phyloP scores from a whole-genome alignment of 768 basidiomycete species.

The Albatrellus ellisii region DNA sequence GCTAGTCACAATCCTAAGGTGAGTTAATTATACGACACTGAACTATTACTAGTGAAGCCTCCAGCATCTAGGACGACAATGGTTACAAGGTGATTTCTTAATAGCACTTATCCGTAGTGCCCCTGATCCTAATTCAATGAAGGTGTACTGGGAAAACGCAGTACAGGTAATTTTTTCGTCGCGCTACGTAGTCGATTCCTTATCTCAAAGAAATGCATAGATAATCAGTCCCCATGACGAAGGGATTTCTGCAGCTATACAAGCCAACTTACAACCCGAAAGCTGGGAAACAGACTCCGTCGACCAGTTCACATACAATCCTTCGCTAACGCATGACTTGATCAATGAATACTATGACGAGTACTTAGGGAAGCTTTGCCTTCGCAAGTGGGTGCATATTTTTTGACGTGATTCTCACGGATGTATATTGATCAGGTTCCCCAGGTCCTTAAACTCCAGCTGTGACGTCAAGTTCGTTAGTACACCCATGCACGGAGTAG shows the following conservation, averaged over 20 bases:
- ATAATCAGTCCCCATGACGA: conserved; percentile 78
- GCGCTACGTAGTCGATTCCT: background rate
- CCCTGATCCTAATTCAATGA: conserved; percentile 1
- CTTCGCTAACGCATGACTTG: conserved; percentile 49
- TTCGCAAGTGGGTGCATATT: conserved; percentile 7
- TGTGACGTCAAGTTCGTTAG: conserved; percentile 54
- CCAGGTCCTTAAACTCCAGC: conserved; percentile 25
- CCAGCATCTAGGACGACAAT: conserved; percentile 71
- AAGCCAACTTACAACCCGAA: conserved; percentile 41
- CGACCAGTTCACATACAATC: conserved; percentile 29
- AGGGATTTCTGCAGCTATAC: conserved; percentile 60
- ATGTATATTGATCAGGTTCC: background rate
- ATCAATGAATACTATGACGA: conserved; percentile 44
- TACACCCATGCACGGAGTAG: conserved; percentile 87
- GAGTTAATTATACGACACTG: conserved; percentile 3
- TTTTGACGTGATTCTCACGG: background rate
- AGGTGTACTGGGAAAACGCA: conserved; percentile 88
- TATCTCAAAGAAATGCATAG: conserved; percentile 24
- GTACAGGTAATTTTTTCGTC: conserved; percentile 42
- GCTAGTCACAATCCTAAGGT: conserved; percentile 89
- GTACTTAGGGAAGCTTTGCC: conserved; percentile 20
- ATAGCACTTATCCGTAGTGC: background rate
- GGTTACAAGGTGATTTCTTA: conserved; percentile 73
- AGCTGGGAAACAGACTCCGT: conserved; percentile 28
- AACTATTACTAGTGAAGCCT: background rate